Evolutionary conservation across 2,329 filamentous ascomycete species (phyloP), one percentile per base, ranked within the genome.

Genomic region (Neofusicoccum sp.): DNA sequence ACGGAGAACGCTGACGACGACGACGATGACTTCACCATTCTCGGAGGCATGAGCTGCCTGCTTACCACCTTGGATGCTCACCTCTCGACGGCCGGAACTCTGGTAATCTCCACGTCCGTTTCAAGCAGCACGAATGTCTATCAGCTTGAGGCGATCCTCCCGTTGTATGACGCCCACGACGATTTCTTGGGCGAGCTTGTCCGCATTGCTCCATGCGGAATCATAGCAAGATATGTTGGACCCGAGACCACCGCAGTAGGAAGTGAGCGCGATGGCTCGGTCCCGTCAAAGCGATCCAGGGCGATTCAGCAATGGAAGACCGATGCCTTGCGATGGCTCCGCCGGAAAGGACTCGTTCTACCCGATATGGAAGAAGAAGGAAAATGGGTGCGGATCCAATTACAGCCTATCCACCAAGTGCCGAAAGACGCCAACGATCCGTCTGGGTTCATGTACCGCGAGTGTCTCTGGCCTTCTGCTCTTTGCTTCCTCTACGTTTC

Each of bases 391-490:
- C 59, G 59, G 6, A 57, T 61, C 12, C 59, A 61, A 16, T 8
- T 61, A 20, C 59, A 61, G 16, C 47, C 49, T 38, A 36, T 28
- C n/a, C 48, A 33, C 4, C 57, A 43, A 5, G 44, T 31, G 26
- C 6, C 57, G n/a, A 49, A 51, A 28, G 57, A 60, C 14, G 14
- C 14, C 41, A 56, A n/a, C 11, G 51, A 56, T 16, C 51, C 51
- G 12, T 56, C 51, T 9, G 16, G 36, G 0, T 43, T 38, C 24
- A 36, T 56, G 20, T 43, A 28, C 28, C 51, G 51, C 14, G 71
- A 73, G 14, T 63, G 75, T 8, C 63, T 75, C 12, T 75, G 74
- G 74, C 74, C 74, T 8, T 64, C 71, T 56, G 67, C 67, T 24
- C 59, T 75, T 3, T 75, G 73, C 48, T 75, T 60, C 16, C 34